Percentiles rank a stretch among this genome's conserved stretches.
phyloP scores from a whole-genome alignment of 2,329 filamentous ascomycete genomes.

The Xylaria sp. region DNA sequence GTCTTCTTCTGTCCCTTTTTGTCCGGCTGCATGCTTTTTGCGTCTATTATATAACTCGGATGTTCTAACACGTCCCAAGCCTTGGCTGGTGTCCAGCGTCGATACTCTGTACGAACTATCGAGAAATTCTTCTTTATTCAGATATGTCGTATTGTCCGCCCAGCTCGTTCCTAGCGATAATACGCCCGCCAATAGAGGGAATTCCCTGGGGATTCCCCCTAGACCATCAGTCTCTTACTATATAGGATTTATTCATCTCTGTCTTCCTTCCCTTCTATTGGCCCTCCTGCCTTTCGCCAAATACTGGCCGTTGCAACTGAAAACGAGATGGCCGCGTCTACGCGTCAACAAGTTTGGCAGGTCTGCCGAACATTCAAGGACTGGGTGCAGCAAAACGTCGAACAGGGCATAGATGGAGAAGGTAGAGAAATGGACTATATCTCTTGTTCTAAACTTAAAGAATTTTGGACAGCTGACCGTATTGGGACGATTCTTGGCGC shows the following conservation, averaged over 20 bases:
- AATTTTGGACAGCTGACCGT: conserved; percentile 4
- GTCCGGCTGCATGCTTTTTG: neutral
- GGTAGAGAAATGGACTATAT: neutral
- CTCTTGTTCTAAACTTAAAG: neutral
- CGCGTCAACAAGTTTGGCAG: neutral
- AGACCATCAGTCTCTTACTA: neutral
- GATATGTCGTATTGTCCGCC: neutral
- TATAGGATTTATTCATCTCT: neutral
- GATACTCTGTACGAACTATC: neutral
- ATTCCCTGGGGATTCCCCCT: neutral
- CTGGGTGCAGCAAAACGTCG: conserved; percentile 1
- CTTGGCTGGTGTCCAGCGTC: neutral
- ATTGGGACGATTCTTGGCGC: neutral
- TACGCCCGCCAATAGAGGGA: neutral
- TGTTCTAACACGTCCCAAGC: neutral
- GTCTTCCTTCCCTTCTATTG: neutral
- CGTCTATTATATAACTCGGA: neutral
- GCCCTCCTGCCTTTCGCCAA: neutral
- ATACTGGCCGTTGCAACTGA: neutral
- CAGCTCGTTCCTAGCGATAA: neutral
- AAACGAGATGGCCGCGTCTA: neutral
- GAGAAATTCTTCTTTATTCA: neutral
- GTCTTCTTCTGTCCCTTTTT: neutral
- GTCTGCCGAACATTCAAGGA: neutral
- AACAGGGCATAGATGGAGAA: conserved; percentile 3